Evolutionary conservation across 306 rosid genomes (phyloP), one percentile per base, ranked within the genome.

Genomic region (Cicer pinnatifidum): DNA sequence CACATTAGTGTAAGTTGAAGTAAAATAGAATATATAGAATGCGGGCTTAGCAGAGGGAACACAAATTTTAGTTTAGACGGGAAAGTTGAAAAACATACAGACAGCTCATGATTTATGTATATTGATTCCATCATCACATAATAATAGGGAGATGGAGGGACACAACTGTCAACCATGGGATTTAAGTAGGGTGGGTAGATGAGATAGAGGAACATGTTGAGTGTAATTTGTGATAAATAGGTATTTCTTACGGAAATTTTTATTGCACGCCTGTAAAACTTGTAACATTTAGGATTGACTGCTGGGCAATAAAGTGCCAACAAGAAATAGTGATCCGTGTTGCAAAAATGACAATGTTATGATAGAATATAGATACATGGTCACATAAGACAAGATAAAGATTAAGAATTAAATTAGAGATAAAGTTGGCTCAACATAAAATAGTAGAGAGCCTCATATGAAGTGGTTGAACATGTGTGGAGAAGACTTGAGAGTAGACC

Each of bases 291-390:
- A 28, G 23, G 68, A 13, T 60, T 37, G 67, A 61, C 44, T 37
- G 23, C 11, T 38, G 11, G 67, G 67, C 8, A 39, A 45, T 61
- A 37, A 61, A 37, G 45, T 37, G 46, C 45, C 67, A 61, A 61
- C 1, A 13, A 38, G 47, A 60, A 35, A 12, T 9, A 11, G 12
- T 35, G 13, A 11, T 11, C 9, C 11, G 3, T 12, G 17, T 12
- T 60, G 66, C 44, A 60, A 33, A 60, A 60, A 33, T 35, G 44
- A 60, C 17, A 35, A 35, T 35, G 43, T 38, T 11, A 60, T 12
- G 16, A 7, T 33, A 59, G 35, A 28, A 28, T 28, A 28, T 28
- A 28, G 66, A 59, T 59, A 33, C 6, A 43, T 12, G 19, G 66
- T 33, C 20, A 60, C 45, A 35, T 12, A 35, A 12, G 45, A 35